Evolutionary conservation across 345 rosid genomes (phyloP), one percentile per base, ranked within the genome.

Genomic region (Eucalyptus erythrocorys): DNA sequence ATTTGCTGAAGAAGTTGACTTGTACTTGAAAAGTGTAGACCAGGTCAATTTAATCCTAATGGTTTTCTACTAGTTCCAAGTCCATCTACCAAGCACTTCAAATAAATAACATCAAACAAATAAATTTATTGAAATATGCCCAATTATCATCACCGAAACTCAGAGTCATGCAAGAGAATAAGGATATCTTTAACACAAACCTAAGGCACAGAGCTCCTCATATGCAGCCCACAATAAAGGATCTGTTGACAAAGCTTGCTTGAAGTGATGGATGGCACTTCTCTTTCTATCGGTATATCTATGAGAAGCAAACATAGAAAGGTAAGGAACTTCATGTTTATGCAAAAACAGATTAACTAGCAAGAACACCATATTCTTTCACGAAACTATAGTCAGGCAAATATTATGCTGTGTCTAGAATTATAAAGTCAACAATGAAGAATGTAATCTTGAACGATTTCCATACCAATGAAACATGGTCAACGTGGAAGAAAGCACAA

Each of bases 171-270:
- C 59, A 55, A 87, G 68, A 87, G 57, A 79, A 40, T 8, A 43
- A 50, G 85, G 51, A 47, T 26, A 42, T 53, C 88, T 88, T 86
- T 66, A 86, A 21, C 86, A 90, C 94, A 91, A 16, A 98, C 99
- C 99, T 96, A 98, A 91, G 71, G 94, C 87, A 90, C 99, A 97
- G 85, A 98, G 93, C 91, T 98, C 99, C 92, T 98, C 99, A 84
- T 95, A 98, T 80, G 99, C 99, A 86, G 95, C 94, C 99, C 99
- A 98, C 86, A 95, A 93, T 88, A 98, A 93, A 88, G 99, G 99
- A 94, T 97, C 99, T 80, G 95, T 88, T 45, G 97, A 92, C 93
- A 97, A 94, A 87, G 99, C 95, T 91, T 91, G 95, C 95, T 93
- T 95, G 90, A 97, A 96, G 90, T 98, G 99, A 87, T 94, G 93